Percentiles rank a stretch among this genome's conserved stretches.
These are phyloP conservation scores for Sporothrix curviconia DNA, from an alignment of 2,329 filamentous ascomycete species.

Conservation along the genomic window DNA sequence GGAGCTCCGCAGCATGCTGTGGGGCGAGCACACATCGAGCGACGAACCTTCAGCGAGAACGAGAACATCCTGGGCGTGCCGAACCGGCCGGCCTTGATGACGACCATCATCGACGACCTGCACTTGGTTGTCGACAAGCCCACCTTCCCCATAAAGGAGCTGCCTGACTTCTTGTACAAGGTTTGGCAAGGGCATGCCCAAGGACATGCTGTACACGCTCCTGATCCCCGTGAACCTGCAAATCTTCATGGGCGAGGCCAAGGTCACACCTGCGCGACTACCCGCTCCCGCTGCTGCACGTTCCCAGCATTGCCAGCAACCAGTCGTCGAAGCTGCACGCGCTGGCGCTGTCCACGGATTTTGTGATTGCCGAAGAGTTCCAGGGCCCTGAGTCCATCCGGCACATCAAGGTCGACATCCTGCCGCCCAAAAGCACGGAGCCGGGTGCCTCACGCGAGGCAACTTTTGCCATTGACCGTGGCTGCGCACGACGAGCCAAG, in stretches of 20 bases:
- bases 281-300: conserved; percentile 82
- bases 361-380: conserved; percentile 93
- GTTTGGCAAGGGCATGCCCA: conserved; percentile 97
- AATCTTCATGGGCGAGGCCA: conserved; percentile 83
- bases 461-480: conserved; percentile 75
- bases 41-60: conserved; percentile 73
- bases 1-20: conserved; percentile 73
- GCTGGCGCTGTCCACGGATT: conserved; percentile 78
- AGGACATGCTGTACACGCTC: conserved; percentile 82
- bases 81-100: conserved; percentile 75
- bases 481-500: conserved; percentile 81
- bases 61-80: conserved; percentile 84
- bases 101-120: conserved; percentile 73
- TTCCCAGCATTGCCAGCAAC: conserved; percentile 71
- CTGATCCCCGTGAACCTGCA: conserved; percentile 85
- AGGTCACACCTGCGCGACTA: conserved; percentile 87
- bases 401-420: conserved; percentile 73
- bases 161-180: conserved; percentile 75
- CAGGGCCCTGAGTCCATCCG: conserved; percentile 73
- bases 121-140: conserved; percentile 86
- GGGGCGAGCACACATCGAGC: conserved; percentile 72
- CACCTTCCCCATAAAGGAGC: conserved; percentile 74
- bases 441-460: conserved; percentile 49
- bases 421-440: conserved; percentile 61
- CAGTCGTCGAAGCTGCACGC: conserved; percentile 77